These are phyloP conservation scores for Podospora conica DNA, from an alignment of 495 filamentous ascomycete species.

Conservation along the genomic window DNA sequence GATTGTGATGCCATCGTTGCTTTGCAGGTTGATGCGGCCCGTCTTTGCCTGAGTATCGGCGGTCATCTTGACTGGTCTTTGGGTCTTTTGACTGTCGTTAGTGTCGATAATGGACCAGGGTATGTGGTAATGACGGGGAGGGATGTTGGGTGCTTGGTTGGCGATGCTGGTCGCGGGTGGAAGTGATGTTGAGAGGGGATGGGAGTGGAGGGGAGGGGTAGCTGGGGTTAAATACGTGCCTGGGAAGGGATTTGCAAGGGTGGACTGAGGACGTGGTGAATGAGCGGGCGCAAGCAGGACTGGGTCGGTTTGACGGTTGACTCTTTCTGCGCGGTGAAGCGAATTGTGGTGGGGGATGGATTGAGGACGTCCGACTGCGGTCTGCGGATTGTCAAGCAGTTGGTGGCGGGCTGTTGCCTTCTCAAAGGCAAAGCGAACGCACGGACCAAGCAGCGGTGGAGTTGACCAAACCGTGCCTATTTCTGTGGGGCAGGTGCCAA, in stretches of 20 bases:
- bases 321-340: background rate
- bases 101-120: background rate
- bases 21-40: constrained; percentile 10
- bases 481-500: background rate
- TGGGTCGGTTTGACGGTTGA: background rate
- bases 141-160: background rate
- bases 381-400: constrained; percentile 1
- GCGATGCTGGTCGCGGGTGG: too few relatives aligned
- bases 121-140: background rate
- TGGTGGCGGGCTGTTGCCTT: background rate
- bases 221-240: background rate
- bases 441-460: background rate
- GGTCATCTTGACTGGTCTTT: constrained; percentile 17
- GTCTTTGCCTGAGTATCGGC: constrained; percentile 11
- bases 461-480: background rate
- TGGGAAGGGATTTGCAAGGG: background rate
- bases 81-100: background rate
- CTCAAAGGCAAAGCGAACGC: background rate
- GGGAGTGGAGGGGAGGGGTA: background rate
- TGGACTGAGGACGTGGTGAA: background rate
- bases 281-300: background rate
- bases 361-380: background rate
- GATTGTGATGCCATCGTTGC: constrained; percentile 17
- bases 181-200: background rate
- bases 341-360: background rate